These are phyloP conservation scores for Fusarium graminum DNA, from an alignment of 2,329 filamentous ascomycete genomes.

Conservation along the genomic window DNA sequence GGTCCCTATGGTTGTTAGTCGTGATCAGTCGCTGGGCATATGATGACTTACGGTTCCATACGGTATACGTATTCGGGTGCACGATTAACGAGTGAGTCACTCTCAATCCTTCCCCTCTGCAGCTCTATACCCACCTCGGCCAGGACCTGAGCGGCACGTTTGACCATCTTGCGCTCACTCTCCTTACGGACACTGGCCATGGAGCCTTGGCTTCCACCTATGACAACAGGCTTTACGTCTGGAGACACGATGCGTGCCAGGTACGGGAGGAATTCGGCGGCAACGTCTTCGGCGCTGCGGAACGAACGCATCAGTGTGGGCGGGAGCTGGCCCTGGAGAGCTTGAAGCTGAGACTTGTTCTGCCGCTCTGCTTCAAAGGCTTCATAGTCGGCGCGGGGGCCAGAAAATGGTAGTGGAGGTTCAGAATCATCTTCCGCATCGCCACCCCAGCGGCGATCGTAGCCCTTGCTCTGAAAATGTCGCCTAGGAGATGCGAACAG, in stretches of 20 bases:
- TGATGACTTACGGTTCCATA: constrained; percentile 85
- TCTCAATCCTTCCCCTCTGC: constrained; percentile 83
- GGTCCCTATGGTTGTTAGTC: constrained; percentile 59
- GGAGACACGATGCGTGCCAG: constrained; percentile 86
- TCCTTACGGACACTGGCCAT: constrained; percentile 91
- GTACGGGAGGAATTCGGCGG: constrained; percentile 87
- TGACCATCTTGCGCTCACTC: constrained; percentile 83
- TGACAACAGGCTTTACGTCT: constrained; percentile 89
- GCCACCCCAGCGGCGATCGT: constrained; percentile 60
- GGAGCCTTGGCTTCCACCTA: constrained; percentile 74
- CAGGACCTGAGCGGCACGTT: constrained; percentile 83
- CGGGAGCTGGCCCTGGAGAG: constrained; percentile 78
- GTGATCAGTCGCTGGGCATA: not conserved
- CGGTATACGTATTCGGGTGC: constrained; percentile 86
- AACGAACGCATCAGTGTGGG: constrained; percentile 81
- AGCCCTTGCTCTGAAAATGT: constrained; percentile 57
- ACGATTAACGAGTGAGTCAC: constrained; percentile 69
- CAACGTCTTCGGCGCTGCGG: constrained; percentile 80
- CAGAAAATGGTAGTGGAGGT: constrained; percentile 79
- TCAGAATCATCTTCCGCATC: constrained; percentile 61
- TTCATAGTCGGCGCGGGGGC: constrained; percentile 83
- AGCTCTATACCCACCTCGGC: constrained; percentile 84
- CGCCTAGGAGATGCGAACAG: constrained; percentile 83
- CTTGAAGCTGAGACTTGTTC: constrained; percentile 79
- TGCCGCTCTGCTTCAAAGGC: constrained; percentile 85